Base-by-base conservation (phyloP, 306 rosid species). In the Adenanthera pavonina region DNA sequence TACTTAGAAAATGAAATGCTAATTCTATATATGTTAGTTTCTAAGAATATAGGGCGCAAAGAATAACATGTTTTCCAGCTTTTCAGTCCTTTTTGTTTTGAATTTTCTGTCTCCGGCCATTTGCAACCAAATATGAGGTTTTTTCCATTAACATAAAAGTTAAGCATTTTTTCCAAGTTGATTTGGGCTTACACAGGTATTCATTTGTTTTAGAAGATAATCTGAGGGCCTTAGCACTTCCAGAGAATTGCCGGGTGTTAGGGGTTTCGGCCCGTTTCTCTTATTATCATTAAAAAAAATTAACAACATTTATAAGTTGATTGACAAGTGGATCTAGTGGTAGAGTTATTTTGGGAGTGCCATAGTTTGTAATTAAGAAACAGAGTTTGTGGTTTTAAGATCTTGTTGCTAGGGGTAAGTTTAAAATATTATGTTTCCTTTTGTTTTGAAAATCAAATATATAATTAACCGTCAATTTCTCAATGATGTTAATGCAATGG, bases 11-110 rank as follows among this genome's bases (percentile, higher is more conserved):
- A 56, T 40, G 30, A 44, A 69, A 46, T 46, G 38, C 3, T 6
- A 69, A 44, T 43, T 43, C 14, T 69, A 25, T 14, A 0, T 10
- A 17, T 41, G 35, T 10, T 62, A 57, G 56, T 57, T 67, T 44
- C 41, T 36, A 17, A 15, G 57, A 83, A 78, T 69, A 78, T 34
- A 62, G 5, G 33, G 69, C 9, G 38, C 51, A 43, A 10, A 16
- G 52, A 19, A 41, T 17, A 68, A 41, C 7, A 41, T 17, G 0
- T 68, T 15, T 41, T 38, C 34, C 72, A 68, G 48, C 52, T 41
- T 68, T n/a, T 67, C 48, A 25, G 30, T 25, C 30, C 30, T 2
- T 19, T 46, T 1, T 9, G 12, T 67, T 14, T 12, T 2, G 15
- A 68, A 41, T 25, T 40, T 41, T 68, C 72, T n/a, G 35, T 68